Evolutionary conservation across 2,329 filamentous ascomycete genomes (phyloP), one percentile per base, ranked within the genome.

Genomic region (Diaporthe ilicicola): DNA sequence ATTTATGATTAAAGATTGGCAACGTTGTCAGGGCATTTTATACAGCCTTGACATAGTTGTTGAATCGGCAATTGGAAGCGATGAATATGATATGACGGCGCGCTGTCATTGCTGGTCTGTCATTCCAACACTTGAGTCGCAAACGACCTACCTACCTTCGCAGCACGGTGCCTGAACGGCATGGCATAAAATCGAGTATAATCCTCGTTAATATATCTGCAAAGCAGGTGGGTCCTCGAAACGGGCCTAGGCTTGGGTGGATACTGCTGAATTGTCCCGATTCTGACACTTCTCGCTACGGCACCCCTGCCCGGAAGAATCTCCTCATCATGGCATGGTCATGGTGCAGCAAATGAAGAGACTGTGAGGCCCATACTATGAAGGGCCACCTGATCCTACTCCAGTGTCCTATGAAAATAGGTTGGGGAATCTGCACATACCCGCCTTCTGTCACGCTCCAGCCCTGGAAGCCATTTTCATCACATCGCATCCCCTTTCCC

Each of bases 301-400:
- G 56, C 27, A 48, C 15, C 65, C 65, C 39, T 67, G 65, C 39
- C 9, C 24, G 53, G 42, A 42, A 39, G 51, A 56, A 70, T 59
- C 67, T 70, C 34, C 42, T 59, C 51, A 66, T 61, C 15, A 54
- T 59, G 59, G 44, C 44, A 32, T 50, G 66, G 44, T 42, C 42
- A 37, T 65, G 59, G 42, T 27, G 48, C 59, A 17, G 56, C 34
- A 66, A 66, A 69, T 59, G 56, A 50, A 50, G 50, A 69, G 55
- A 64, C 55, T 48, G 17, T 42, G 56, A 39, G 51, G 10, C 27
- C 22, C 19, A 70, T 24, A n/a, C 19, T 24, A 39, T 24, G 59
- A 24, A 37, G 34, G 39, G 51, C 42, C 51, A 9, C 54, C 39
- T 59, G 65, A 39, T 48, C 42, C 27, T n/a, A 17, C 29, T 59